These are phyloP conservation scores for Oryza brachyantha DNA, from an alignment of 176 grass and related monocot genomes.

Conservation along the genomic window DNA sequence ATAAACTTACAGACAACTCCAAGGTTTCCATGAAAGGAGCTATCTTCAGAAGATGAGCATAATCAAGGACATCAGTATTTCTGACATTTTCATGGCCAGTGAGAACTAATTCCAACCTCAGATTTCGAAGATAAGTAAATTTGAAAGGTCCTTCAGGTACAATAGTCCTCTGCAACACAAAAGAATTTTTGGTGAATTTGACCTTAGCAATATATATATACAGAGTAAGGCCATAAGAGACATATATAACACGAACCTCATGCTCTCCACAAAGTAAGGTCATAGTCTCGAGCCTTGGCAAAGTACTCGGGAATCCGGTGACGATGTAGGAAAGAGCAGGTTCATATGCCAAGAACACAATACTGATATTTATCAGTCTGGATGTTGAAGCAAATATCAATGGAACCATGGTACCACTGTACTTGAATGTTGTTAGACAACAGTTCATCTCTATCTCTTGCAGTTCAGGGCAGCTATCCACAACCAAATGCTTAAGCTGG, in stretches of 20 bases:
- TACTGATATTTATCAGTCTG: too few relatives aligned
- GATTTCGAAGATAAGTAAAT: neutral
- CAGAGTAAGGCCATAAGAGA: too few relatives aligned
- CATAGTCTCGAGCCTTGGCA: too few relatives aligned
- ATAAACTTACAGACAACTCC: too few relatives aligned
- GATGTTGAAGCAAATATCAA: too few relatives aligned
- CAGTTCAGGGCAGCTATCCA: neutral
- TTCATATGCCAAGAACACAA: too few relatives aligned
- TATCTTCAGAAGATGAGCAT: neutral
- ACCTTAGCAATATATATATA: too few relatives aligned
- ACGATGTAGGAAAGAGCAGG: too few relatives aligned
- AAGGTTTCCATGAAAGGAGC: neutral
- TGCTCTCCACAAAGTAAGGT: too few relatives aligned
- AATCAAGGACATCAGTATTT: too few relatives aligned
- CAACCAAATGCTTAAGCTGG: neutral
- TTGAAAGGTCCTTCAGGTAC: neutral
- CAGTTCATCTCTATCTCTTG: conserved; percentile 2
- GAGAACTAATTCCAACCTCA: neutral
- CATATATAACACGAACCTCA: too few relatives aligned
- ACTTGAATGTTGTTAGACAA: neutral
- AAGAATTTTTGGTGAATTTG: neutral
- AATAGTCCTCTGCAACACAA: neutral
- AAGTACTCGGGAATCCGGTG: too few relatives aligned
- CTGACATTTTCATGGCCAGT: neutral
- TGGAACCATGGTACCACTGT: neutral